Evolutionary conservation across 2,329 filamentous ascomycete species (phyloP).

Genomic region (Tolypocladium nubicola): DNA sequence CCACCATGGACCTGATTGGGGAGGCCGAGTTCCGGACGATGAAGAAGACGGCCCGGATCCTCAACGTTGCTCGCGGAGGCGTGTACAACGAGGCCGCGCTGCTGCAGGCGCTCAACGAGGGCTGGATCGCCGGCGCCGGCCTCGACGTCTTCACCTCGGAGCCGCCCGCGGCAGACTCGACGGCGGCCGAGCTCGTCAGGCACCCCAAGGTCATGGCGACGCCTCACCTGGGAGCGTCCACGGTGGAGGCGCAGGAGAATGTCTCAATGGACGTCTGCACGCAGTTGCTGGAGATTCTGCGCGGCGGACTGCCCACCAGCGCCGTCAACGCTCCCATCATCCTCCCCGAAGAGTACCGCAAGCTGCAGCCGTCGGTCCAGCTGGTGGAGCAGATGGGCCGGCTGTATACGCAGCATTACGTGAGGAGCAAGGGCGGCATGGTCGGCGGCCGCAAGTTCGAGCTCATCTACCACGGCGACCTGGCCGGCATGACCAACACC

Average conservation of each 20-base stretch:
- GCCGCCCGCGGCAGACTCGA: conserved; percentile 45
- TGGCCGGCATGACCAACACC: conserved; percentile 62
- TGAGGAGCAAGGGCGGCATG: conserved; percentile 27
- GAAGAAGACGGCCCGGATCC: conserved; percentile 61
- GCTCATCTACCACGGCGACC: conserved; percentile 65
- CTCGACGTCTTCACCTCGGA: conserved; percentile 74
- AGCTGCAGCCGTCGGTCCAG: conserved; percentile 64
- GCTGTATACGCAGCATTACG: conserved; percentile 69
- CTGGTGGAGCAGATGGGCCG: conserved; percentile 72
- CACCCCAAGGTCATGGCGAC: conserved; percentile 68
- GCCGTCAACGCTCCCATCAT: conserved; percentile 78
- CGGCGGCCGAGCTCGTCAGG: conserved; percentile 50
- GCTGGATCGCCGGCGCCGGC: conserved; percentile 65
- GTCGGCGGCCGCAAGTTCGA: conserved; percentile 61
- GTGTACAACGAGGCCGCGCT: conserved; percentile 71
- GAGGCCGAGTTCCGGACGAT: conserved; percentile 56
- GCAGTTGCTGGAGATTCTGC: conserved; percentile 64
- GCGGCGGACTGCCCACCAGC: conserved; percentile 60
- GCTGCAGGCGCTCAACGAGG: conserved; percentile 56
- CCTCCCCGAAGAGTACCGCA: conserved; percentile 68
- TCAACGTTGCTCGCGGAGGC: conserved; percentile 72
- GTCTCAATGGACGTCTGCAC: conserved; percentile 75
- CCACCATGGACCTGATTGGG: conserved; percentile 64
- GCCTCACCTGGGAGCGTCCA: conserved; percentile 71
- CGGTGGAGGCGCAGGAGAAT: conserved; percentile 74